A percentile compares a stretch with the other conserved stretches of the same genome.
Conservation (phyloP, 1,284 basidiomycete species). For the Ganoderma boninense region DNA sequence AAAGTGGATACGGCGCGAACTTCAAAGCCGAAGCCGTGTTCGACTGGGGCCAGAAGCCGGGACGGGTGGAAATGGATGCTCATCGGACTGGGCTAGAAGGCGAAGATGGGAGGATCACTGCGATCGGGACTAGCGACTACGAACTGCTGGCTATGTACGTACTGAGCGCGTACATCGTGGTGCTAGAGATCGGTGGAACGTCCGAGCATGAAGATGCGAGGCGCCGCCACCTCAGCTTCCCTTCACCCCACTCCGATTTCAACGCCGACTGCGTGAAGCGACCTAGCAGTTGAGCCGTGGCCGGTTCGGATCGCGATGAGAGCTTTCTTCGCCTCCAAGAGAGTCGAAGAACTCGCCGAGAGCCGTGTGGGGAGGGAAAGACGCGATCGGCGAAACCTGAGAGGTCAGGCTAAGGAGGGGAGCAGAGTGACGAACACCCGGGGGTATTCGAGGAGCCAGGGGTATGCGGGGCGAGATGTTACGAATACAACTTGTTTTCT, state of each 20-base stretch:
- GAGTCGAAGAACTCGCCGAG: background rate
- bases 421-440: slow-evolving; percentile 14
- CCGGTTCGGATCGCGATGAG: background rate
- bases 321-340: background rate
- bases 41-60: background rate
- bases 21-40: background rate
- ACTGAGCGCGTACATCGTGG: background rate
- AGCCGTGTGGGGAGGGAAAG: background rate
- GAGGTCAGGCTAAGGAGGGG: background rate
- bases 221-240: background rate
- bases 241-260: slow-evolving; percentile 1
- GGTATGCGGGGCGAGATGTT: slow-evolving; percentile 19
- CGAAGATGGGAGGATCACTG: background rate
- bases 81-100: background rate
- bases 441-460: slow-evolving; percentile 17
- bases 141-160: background rate
- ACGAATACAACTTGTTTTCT: slow-evolving; percentile 20
- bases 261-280: background rate
- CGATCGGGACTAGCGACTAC: background rate
- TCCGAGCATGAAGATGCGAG: background rate
- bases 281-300: background rate
- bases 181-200: background rate
- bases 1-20: background rate
- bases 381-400: background rate
- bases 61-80: background rate